These are phyloP conservation scores for Pseudopyricularia javanii DNA, from an alignment of 2,329 filamentous ascomycete species.

Conservation along the genomic window DNA sequence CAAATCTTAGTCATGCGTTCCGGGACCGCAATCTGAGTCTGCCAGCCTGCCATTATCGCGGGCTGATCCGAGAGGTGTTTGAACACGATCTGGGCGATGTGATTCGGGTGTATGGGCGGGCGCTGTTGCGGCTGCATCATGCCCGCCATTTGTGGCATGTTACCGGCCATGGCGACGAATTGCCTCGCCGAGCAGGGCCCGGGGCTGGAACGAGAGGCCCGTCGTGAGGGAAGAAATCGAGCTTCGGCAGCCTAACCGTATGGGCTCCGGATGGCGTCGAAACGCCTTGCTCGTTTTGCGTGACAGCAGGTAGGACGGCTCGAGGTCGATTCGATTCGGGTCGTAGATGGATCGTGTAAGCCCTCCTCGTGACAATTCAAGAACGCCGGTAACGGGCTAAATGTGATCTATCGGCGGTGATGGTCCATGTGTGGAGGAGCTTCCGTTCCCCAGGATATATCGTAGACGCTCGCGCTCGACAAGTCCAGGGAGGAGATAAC, in stretches of 20 bases:
- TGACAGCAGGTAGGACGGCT: not conserved
- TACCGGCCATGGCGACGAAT: constrained; percentile 44
- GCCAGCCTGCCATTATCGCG: constrained; percentile 24
- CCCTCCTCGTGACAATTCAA: not conserved
- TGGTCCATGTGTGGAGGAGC: not conserved
- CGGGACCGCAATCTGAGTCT: constrained; percentile 20
- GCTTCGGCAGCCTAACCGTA: not conserved
- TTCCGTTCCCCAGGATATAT: not conserved
- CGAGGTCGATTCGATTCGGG: not conserved
- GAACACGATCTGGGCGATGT: constrained; percentile 26
- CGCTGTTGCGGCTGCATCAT: constrained; percentile 33
- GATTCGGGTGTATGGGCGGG: constrained; percentile 37
- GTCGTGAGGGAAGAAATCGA: not conserved
- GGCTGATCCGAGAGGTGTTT: constrained; percentile 15
- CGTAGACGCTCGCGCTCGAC: too few species aligned
- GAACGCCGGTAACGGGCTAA: not conserved
- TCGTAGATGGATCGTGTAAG: not conserved
- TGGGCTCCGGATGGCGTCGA: not conserved
- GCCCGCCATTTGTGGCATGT: constrained; percentile 32
- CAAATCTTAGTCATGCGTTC: constrained; percentile 30
- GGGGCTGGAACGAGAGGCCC: not conserved
- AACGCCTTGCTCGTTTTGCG: not conserved
- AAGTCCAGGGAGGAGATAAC: too few species aligned
- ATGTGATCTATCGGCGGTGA: not conserved
- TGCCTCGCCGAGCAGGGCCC: not conserved